Evolutionary conservation across 2,329 filamentous ascomycete genomes (phyloP).

Genomic region (Fusarium domesticum): DNA sequence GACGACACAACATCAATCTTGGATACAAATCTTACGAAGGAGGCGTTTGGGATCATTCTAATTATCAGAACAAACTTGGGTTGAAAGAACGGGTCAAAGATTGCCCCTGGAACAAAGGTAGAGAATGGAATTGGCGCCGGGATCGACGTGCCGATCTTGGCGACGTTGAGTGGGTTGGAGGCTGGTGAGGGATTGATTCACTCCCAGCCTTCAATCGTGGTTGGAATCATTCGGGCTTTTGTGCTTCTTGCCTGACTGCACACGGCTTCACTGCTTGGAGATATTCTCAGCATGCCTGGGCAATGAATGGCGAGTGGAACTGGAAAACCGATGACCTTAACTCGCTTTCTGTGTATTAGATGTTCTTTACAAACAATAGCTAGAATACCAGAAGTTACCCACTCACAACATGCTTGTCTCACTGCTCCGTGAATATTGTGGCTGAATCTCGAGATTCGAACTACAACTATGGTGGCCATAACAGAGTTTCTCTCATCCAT

Average conservation of each 20-base stretch:
- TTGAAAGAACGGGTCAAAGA: slow-evolving; percentile 47
- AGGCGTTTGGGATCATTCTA: slow-evolving; percentile 48
- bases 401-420: slow-evolving; percentile 42
- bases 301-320: slow-evolving; percentile 23
- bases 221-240: slow-evolving; percentile 35
- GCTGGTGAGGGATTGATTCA: slow-evolving; percentile 63
- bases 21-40: slow-evolving; percentile 48
- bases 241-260: not conserved
- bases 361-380: slow-evolving; percentile 39
- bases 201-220: slow-evolving; percentile 57
- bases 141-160: slow-evolving; percentile 65
- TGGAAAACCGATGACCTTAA: slow-evolving; percentile 36
- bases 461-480: no score
- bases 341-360: slow-evolving; percentile 66
- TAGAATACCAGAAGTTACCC: slow-evolving; percentile 67
- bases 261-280: slow-evolving; percentile 20
- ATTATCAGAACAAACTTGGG: slow-evolving; percentile 33
- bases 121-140: slow-evolving; percentile 61
- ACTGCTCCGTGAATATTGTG: no score
- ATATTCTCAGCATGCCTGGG: slow-evolving; percentile 24
- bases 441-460: not conserved
- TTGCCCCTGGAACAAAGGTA: slow-evolving; percentile 56
- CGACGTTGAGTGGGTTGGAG: slow-evolving; percentile 92
- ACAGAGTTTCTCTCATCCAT: no score
- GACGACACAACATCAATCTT: slow-evolving; percentile 47